Evolutionary conservation across 495 filamentous ascomycete genomes (phyloP), one percentile per base, ranked within the genome.

Genomic region (Penicillium pulvis): DNA sequence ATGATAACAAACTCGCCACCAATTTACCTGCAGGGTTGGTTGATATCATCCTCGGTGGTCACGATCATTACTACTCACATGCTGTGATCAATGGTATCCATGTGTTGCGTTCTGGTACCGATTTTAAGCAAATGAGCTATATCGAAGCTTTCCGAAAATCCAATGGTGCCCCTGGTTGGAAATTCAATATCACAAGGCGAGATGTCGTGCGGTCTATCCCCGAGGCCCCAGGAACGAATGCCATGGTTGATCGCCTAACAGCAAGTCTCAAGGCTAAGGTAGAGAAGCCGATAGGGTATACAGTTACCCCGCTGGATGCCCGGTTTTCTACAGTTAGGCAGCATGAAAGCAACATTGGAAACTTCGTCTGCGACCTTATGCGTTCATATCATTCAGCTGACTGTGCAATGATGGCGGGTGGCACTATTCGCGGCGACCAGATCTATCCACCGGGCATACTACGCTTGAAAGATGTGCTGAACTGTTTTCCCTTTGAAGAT

Each of bases 341-440:
- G 24, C 74, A 75, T 19, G 92, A 96, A 71, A 91, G 87, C 31
- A 97, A 97, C 63, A 64, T 93, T 1, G 92, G 88, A 0, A 97
- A 97, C 63, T 94, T 93, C 68, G 87, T 95, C 30, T 92, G 88
- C 71, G 92, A 97, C 67, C 78, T 97, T 17, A 95, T 96, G 89
- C 85, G 92, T 11, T 84, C 82, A 56, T 88, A 95, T 67, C 91
- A 96, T 67, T 65, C 71, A 10, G 83, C 89, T 0, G 92, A 97
- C 58, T 94, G 90, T 67, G 79, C 87, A 17, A 74, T 97, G 56
- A 93, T 96, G 86, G 90, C 89, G 0, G 85, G 87, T 0, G 92
- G 92, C 1, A 97, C 92, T n/a, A 89, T 96, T 52, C 81, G 92
- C 9, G 92, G 92, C 5, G 92, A 96, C 59, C 90, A 93, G 70